Evolutionary conservation across 2,329 filamentous ascomycete species (phyloP).

Genomic region (Chrysoporthe puriensis): DNA sequence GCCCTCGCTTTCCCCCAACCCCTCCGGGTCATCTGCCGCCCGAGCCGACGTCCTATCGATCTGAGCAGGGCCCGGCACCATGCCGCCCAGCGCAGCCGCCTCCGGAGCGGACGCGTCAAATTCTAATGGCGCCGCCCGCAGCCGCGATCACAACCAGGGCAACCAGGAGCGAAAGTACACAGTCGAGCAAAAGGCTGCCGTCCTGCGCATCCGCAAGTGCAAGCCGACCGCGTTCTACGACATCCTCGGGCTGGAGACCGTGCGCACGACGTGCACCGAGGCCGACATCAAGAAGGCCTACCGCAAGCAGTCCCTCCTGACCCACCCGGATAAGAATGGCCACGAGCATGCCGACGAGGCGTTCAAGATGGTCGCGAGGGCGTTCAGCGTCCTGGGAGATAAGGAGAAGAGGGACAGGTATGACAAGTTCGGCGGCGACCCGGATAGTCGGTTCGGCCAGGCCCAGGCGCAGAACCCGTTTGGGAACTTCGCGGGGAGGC

Average conservation of each 20-base stretch:
- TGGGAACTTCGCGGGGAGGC: slow-evolving; percentile 58
- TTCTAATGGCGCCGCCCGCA: slow-evolving; percentile 46
- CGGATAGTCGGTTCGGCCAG: slow-evolving; percentile 81
- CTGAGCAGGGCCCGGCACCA: slow-evolving; percentile 32
- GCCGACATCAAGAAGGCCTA: slow-evolving; percentile 97
- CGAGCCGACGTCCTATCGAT: slow-evolving; percentile 9
- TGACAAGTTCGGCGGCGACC: slow-evolving; percentile 89
- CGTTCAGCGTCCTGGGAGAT: slow-evolving; percentile 91
- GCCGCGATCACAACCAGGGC: slow-evolving; percentile 74
- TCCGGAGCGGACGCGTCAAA: slow-evolving; percentile 55
- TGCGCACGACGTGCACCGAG: slow-evolving; percentile 70
- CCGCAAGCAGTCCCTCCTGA: slow-evolving; percentile 88
- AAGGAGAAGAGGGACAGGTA: slow-evolving; percentile 89
- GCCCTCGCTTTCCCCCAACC: slow-evolving; percentile 1
- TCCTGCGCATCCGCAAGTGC: slow-evolving; percentile 86
- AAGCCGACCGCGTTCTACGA: slow-evolving; percentile 90
- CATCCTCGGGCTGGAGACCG: slow-evolving; percentile 75
- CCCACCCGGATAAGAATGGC: slow-evolving; percentile 98
- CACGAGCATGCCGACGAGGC: slow-evolving; percentile 95
- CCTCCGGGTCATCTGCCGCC: not conserved
- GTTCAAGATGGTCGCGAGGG: slow-evolving; percentile 96
- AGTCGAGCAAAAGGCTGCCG: slow-evolving; percentile 86
- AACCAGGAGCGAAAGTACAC: slow-evolving; percentile 80
- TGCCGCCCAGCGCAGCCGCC: slow-evolving; percentile 53
- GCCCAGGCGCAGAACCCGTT: slow-evolving; percentile 67